These are phyloP conservation scores for Cotoneaster glaucophyllus DNA, from an alignment of 306 rosid genomes.

Conservation along the genomic window DNA sequence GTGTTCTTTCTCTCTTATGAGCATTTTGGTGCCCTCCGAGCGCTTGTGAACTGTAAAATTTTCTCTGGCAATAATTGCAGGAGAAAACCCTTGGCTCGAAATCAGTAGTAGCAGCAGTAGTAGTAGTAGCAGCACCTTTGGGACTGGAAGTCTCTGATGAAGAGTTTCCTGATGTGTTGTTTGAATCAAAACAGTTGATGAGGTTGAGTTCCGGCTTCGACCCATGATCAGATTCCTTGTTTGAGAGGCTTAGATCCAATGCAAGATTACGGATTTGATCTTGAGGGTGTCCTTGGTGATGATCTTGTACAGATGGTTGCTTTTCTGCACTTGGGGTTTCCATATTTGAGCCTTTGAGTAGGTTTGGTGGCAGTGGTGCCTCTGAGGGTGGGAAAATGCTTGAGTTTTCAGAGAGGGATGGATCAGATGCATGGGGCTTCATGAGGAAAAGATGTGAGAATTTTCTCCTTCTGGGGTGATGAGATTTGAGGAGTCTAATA, in stretches of 20 bases:
- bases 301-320: not conserved
- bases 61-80: conserved; percentile 89
- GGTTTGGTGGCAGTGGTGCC: not conserved
- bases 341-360: conserved; percentile 13
- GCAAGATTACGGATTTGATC: conserved; percentile 21
- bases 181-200: conserved; percentile 51
- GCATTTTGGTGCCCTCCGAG: conserved; percentile 99
- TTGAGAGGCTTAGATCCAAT: conserved; percentile 67
- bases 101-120: not conserved
- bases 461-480: conserved; percentile 13
- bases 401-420: conserved; percentile 41
- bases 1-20: conserved; percentile 80
- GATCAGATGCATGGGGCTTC: conserved; percentile 25
- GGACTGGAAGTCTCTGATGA: conserved; percentile 25
- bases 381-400: conserved; percentile 23
- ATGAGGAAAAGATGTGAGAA: conserved; percentile 4
- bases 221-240: conserved; percentile 33
- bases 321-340: conserved; percentile 9
- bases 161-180: conserved; percentile 22
- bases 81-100: conserved; percentile 65
- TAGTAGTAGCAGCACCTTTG: conserved; percentile 20
- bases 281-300: conserved; percentile 9
- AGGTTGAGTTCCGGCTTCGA: conserved; percentile 61
- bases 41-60: conserved; percentile 89
- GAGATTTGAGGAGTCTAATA: not conserved